Percentiles rank a stretch among this genome's conserved stretches.
These are phyloP conservation scores for Platanus orientalis DNA, from an alignment of 164 flowering plant species.

Conservation along the genomic window DNA sequence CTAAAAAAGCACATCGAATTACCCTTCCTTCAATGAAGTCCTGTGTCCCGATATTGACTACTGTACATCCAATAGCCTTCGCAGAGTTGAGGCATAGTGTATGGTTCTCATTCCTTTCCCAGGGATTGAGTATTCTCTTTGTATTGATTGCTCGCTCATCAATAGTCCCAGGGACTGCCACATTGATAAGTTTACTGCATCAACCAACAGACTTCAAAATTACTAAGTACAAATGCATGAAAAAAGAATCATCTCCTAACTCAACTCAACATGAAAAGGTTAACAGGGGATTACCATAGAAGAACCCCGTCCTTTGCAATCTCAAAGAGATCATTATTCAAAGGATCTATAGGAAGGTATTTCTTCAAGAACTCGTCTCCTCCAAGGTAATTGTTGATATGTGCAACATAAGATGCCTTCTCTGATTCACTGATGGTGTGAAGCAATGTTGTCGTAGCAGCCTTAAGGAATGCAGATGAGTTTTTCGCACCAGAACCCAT, in stretches of 20 bases:
- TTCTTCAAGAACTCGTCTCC: conserved; percentile 63
- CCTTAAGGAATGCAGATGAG: conserved; percentile 81
- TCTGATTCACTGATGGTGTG: conserved; percentile 89
- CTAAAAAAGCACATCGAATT: conserved; percentile 10
- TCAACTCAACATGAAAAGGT: not conserved
- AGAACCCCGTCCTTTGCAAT: conserved; percentile 89
- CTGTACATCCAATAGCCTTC: conserved; percentile 84
- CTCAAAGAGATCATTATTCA: conserved; percentile 79
- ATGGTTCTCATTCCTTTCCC: conserved; percentile 88
- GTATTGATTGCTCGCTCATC: conserved; percentile 84
- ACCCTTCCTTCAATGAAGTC: conserved; percentile 85
- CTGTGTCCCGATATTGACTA: conserved; percentile 79
- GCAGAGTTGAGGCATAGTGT: conserved; percentile 82
- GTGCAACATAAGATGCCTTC: conserved; percentile 80
- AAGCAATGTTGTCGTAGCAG: conserved; percentile 78
- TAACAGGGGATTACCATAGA: conserved; percentile 47
- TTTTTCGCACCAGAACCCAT: conserved; percentile 56
- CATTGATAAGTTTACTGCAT: conserved; percentile 81
- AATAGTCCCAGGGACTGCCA: conserved; percentile 84
- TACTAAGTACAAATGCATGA: not conserved
- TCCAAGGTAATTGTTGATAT: conserved; percentile 77
- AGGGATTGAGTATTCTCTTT: conserved; percentile 70
- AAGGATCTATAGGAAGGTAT: conserved; percentile 71
- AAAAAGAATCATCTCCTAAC: not conserved
- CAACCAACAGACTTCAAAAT: conserved; percentile 5